Evolutionary conservation across 768 basidiomycete species (phyloP), one percentile per base, ranked within the genome.

Genomic region (Aureoboletus auriporus): DNA sequence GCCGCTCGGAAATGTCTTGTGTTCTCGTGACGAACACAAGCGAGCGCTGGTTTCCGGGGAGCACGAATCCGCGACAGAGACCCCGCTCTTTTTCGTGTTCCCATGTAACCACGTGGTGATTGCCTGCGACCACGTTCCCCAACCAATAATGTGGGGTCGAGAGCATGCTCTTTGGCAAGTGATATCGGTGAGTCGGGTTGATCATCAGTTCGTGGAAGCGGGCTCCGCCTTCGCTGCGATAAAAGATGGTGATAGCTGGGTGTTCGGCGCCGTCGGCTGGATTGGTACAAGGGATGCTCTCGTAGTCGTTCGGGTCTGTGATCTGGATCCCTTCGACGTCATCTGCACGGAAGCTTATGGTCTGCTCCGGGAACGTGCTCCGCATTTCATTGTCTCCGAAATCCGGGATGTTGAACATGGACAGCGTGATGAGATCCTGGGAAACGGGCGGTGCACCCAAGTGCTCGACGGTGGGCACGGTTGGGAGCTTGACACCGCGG

Each of bases 401-500:
- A 31, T 66, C 57, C 0, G 66, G 66, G 4, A 65, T 42, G 23
- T 67, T 33, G 45, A 67, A 67, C 61, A 67, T 59, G 40, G 56
- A 61, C 1, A 67, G 27, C 35, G 63, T 64, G 47, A 67, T 59
- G 16, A 66, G 54, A 20, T 67, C 65, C 30, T 57, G 58, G 9
- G 65, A 49, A 11, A 43, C 39, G 10, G 52, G 58, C 4, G 61
- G 63, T 20, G 46, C 51, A 4, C 52, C 53, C 26, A 39, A 33
- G 28, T 28, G 41, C n/a, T 53, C 48, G 16, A 17, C 12, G 23
- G 3, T 23, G 1, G 56, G 52, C 5, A 39, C 14, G 5, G 23
- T 42, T 30, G 57, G 53, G 33, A 60, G 56, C 35, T 57, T 60
- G 40, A 76, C 53, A 4, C 69, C 66, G 31, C 82, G 79, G 39